These are phyloP conservation scores for Polytrichum formosum DNA, from an alignment of 225 moss, liverwort and hornwort genomes.

Conservation along the genomic window DNA sequence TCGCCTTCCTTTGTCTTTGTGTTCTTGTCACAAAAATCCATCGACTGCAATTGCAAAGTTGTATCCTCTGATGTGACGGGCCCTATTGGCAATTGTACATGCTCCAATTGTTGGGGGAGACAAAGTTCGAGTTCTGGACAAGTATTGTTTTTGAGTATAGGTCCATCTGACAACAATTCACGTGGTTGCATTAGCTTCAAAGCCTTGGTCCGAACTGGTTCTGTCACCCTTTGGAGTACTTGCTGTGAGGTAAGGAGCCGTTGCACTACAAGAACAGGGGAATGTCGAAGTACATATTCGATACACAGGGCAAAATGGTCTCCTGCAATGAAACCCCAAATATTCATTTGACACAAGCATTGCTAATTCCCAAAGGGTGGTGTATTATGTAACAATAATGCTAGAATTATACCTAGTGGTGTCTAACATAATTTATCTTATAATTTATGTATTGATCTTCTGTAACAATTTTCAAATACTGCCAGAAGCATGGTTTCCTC, in stretches of 20 bases:
- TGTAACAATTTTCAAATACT: too few relatives aligned
- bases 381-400: too few relatives aligned
- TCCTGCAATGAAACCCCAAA: conserved; percentile 21
- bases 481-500: too few relatives aligned
- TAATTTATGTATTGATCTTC: too few relatives aligned
- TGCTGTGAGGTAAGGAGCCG: conserved; percentile 37
- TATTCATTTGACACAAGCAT: background rate
- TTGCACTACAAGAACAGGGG: conserved; percentile 25
- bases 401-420: too few relatives aligned
- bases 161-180: background rate
- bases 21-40: conserved; percentile 9
- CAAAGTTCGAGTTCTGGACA: background rate
- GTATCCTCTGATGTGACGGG: background rate
- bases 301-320: conserved; percentile 50
- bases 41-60: conserved; percentile 8
- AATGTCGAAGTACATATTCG: conserved; percentile 43
- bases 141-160: too few relatives aligned
- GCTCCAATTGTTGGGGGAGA: too few relatives aligned
- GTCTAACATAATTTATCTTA: too few relatives aligned
- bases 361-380: too few relatives aligned
- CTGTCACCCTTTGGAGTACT: conserved; percentile 29
- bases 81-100: too few relatives aligned
- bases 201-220: conserved; percentile 18
- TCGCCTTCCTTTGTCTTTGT: conserved; percentile 1
- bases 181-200: background rate